These are phyloP conservation scores for Tulasnella sp. DNA, from an alignment of 768 basidiomycete genomes.

Conservation along the genomic window DNA sequence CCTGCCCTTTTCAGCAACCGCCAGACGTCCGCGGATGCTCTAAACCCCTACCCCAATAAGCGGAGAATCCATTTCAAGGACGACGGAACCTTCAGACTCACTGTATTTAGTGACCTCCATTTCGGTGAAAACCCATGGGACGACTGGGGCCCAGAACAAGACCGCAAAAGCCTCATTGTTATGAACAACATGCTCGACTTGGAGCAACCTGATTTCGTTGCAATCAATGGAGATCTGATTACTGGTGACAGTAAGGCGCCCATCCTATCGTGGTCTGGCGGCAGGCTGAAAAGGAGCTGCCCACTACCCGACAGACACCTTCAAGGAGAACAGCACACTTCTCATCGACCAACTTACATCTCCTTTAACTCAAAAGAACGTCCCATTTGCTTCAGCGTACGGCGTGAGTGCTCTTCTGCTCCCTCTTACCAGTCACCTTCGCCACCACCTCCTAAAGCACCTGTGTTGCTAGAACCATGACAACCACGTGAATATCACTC, in stretches of 20 bases:
- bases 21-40: slow-evolving; percentile 13
- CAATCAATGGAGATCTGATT: slow-evolving; percentile 69
- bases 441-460: not conserved
- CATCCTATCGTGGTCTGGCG: not conserved
- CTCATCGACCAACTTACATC: slow-evolving; percentile 62
- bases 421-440: not conserved
- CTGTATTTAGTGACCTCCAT: slow-evolving; percentile 71
- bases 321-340: slow-evolving; percentile 58
- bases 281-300: not conserved
- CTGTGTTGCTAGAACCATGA: slow-evolving; percentile 58
- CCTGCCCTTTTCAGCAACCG: not conserved
- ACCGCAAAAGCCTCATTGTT: slow-evolving; percentile 56
- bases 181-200: slow-evolving; percentile 55
- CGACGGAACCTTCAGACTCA: slow-evolving; percentile 66
- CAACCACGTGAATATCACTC: slow-evolving; percentile 68
- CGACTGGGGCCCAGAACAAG: slow-evolving; percentile 56
- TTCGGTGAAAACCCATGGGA: slow-evolving; percentile 75
- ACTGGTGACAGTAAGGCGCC: slow-evolving; percentile 60
- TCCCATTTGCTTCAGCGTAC: slow-evolving; percentile 67
- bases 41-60: slow-evolving; percentile 48
- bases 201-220: slow-evolving; percentile 67
- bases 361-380: slow-evolving; percentile 54
- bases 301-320: slow-evolving; percentile 37
- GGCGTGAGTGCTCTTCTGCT: slow-evolving; percentile 52
- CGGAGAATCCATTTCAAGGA: slow-evolving; percentile 53